Base-by-base conservation (phyloP, 306 rosid genomes). In the Corylus heterophylla region DNA sequence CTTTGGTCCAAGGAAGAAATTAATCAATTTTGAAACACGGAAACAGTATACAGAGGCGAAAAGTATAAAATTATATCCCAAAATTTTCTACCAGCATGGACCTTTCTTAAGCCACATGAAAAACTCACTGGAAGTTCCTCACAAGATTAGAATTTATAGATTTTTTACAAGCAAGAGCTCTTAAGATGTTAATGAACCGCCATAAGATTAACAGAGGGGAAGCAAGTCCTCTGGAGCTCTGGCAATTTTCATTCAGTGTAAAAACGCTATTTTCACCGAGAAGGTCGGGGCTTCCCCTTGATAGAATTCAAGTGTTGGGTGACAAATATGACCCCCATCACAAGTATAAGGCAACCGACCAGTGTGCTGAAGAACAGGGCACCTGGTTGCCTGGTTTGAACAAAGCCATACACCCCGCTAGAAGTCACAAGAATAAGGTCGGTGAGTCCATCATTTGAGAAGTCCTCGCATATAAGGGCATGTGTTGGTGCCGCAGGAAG, bases 321-420 rank as follows among this genome's bases (percentile, higher is more conserved):
- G 56, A 96, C 98, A 74, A 93, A 96, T 59, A 96, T 86, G 71
- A 96, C 89, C 71, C 89, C 99, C 99, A 96, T 96, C 59, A 90
- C 92, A 39, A 96, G 91, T 67, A 96, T 77, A 77, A 96, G 99
- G 84, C 96, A 90, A 12, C 99, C 99, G 37, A 96, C 95, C 64
- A 96, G 89, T 73, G 88, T 90, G 89, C 99, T 93, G 89, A 96
- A 96, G 83, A 96, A 96, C 80, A 96, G 92, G 64, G 97, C 99
- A 22, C 99, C 99, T 0, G 99, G 98, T 81, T 93, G 99, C 86
- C 98, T 82, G 62, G 98, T 93, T 86, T 96, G 99, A 72, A 96
- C 96, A 68, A 93, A 93, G 37, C 98, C 99, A 20, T 96, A 96
- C 0, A 96, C 89, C 67, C 98, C 99, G 1, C 81, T 93, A 6